Percentiles rank a stretch among this genome's conserved stretches.
phyloP scores from a whole-genome alignment of 2,329 filamentous ascomycete genomes.

The Clarireedia hainanense region DNA sequence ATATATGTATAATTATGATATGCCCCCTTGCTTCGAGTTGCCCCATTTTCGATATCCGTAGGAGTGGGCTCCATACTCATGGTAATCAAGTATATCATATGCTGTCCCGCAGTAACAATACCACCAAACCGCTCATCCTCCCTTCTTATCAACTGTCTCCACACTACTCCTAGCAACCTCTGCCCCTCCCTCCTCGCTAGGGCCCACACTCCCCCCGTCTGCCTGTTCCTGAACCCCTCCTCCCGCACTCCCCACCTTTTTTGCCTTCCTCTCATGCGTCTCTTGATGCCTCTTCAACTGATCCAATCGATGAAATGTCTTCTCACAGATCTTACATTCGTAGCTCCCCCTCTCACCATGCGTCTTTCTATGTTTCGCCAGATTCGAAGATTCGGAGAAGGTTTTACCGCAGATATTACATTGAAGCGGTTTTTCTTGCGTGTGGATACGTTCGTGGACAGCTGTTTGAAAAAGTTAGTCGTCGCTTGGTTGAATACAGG shows the following conservation, averaged over 20 bases:
- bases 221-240: neutral
- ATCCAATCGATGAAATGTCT: conserved; percentile 51
- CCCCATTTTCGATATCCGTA: no score
- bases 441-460: conserved; percentile 61
- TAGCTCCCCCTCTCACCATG: conserved; percentile 47
- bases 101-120: neutral
- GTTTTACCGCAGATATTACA: conserved; percentile 51
- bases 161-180: neutral
- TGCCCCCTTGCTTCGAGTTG: no score
- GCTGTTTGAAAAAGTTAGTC: conserved; percentile 33
- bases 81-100: no score
- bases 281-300: conserved; percentile 50
- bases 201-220: neutral
- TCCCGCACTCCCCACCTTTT: neutral
- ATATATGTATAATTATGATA: no score
- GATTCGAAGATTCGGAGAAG: conserved; percentile 59
- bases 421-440: conserved; percentile 53
- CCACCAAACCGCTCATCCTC: neutral
- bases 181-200: neutral
- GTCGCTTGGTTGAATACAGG: neutral
- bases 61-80: no score
- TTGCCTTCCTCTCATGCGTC: conserved; percentile 16
- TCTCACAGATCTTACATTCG: conserved; percentile 45
- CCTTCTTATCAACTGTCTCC: neutral
- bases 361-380: conserved; percentile 57